Base-by-base conservation (phyloP, 139 green algal species). In the Dunaliella primolecta region DNA sequence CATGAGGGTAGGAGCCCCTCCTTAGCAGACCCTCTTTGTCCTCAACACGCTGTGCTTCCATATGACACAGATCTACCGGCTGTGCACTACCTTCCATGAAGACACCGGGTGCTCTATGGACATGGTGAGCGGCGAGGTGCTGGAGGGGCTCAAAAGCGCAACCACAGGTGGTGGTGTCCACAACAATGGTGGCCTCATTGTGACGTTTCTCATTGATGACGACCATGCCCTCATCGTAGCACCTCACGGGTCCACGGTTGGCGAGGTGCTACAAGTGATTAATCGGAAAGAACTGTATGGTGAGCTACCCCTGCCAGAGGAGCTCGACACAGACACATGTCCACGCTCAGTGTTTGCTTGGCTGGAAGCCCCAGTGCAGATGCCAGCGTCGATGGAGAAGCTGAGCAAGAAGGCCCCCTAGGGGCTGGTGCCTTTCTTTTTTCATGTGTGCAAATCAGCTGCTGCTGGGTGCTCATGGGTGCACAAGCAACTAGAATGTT, bases 31-130 rank as follows among this genome's bases (percentile, higher is more conserved):
- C n/a, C n/a, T n/a, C n/a, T n/a, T n/a, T n/a, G n/a, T n/a, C n/a
- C n/a, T n/a, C n/a, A n/a, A n/a, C n/a, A n/a, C n/a, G n/a, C n/a
- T n/a, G n/a, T n/a, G n/a, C n/a, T n/a, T n/a, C n/a, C n/a, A n/a
- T n/a, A n/a, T n/a, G n/a, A n/a, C n/a, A n/a, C 75, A 84, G 80
- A 55, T 78, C 1, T 91, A 91, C 85, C 84, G 88, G 34, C 82
- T 91, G 75, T 81, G 77, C 74, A 91, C 88, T 32, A 91, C 86
- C 46, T 91, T 82, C 88, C 88, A 84, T 84, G 86, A 91, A 71
- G 86, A 91, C 81, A 32, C 56, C 15, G 30, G 57, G 57, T 11
- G 36, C 57, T 29, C 36, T 78, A 7, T 35, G 36, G 78, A 84
- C 29, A 76, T 56, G 36, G 79, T 84, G 2, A 75, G 81, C 32